A percentile compares a stretch with the other conserved stretches of the same genome.
These are phyloP conservation scores for Trichoderma endophyticum DNA, from an alignment of 2,329 filamentous ascomycete genomes.

Conservation along the genomic window DNA sequence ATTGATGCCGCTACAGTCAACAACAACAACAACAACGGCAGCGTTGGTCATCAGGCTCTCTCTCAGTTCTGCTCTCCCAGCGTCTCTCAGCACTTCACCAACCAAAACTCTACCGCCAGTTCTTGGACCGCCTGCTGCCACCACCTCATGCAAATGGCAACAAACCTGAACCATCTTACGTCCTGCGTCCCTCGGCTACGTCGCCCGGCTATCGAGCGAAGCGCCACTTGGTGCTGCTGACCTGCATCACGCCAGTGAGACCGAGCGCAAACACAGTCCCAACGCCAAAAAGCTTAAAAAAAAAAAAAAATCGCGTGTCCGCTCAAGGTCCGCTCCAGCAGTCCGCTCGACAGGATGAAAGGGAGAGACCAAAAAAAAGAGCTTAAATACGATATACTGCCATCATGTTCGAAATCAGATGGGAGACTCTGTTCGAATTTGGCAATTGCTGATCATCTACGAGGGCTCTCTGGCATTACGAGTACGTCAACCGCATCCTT, in stretches of 20 bases:
- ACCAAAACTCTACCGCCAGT: neutral
- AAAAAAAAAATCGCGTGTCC: neutral
- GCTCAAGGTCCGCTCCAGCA: neutral
- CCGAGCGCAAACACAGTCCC: neutral
- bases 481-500: neutral
- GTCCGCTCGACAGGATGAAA: neutral
- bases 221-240: slow-evolving; percentile 9
- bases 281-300: neutral
- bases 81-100: neutral
- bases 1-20: neutral
- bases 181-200: neutral
- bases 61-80: neutral
- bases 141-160: neutral
- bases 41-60: neutral
- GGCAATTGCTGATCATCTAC: neutral
- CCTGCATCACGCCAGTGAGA: slow-evolving; percentile 9
- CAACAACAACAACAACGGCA: neutral
- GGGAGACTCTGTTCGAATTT: neutral
- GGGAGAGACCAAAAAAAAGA: neutral
- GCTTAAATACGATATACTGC: neutral
- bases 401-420: neutral
- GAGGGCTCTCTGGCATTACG: neutral
- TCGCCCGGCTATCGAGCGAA: neutral
- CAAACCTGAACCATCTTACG: neutral
- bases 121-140: neutral